Base-by-base conservation (phyloP, 768 basidiomycete genomes). In the Porphyrellus cyaneotinctus region DNA sequence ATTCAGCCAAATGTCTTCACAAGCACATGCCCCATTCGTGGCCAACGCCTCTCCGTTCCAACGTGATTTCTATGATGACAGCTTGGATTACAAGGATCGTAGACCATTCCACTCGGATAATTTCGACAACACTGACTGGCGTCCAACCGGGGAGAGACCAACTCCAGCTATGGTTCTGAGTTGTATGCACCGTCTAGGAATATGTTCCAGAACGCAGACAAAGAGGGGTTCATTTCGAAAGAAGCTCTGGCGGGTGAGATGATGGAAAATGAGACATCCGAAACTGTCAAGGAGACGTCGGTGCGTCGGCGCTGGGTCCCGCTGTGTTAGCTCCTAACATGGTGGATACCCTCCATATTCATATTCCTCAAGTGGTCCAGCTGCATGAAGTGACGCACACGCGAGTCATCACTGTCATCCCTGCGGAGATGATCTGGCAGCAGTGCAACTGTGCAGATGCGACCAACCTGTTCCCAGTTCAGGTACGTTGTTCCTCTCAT, bases 111-210 rank as follows among this genome's bases (percentile, higher is more conserved):
- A 80, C 13, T 84, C 81, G 30, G 88, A 91, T 41, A 91, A 92
- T 50, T 91, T 81, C 56, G 92, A 94, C 60, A 83, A 82, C 9
- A 86, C 62, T 78, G 85, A 48, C 79, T 88, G 47, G 91, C 89
- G 0, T 87, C 83, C 49, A 80, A 88, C 56, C 80, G 84, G 26
- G 89, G 89, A 54, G 91, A 93, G 39, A 79, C 84, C 0, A 77
- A 77, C 42, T 92, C 90, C 0, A 88, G 90, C 63, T 85, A 88
- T 58, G 93, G 93, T 4, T 90, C 90, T 4, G 94, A 97, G 65
- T 89, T 88, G 0, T 97, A 97, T 61, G 95, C 94, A 0, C 95
- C 95, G 0, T 93, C 91, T 0, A 74, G 91, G 30, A 97, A 97
- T 61, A 97, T 97, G 95, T 97, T 97, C 80, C 85, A 88, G 58